A percentile compares a stretch with the other conserved stretches of the same genome.
phyloP scores from a whole-genome alignment of 2,329 filamentous ascomycete species.

The Colletotrichum paranaense region DNA sequence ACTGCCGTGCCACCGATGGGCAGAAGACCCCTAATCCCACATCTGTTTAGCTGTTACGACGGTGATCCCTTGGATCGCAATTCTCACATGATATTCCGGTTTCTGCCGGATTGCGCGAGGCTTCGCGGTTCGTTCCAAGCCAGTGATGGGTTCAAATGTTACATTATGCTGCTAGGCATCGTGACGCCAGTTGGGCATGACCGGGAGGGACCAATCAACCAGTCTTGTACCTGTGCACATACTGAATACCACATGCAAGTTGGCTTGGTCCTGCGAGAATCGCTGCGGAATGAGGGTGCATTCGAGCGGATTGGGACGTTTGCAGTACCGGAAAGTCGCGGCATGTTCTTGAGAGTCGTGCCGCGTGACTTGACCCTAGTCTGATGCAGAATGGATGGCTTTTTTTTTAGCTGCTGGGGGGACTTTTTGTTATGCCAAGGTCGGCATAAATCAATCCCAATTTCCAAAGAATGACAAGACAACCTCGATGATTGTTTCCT shows the following conservation, averaged over 20 bases:
- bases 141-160: neutral
- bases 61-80: neutral
- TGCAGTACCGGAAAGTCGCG: neutral
- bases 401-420: neutral
- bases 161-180: neutral
- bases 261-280: neutral
- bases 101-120: neutral
- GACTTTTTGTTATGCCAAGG: neutral
- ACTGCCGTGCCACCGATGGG: neutral
- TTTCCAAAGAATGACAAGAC: too few species aligned
- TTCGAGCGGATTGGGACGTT: constrained; percentile 1
- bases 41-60: neutral
- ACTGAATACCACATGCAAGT: neutral
- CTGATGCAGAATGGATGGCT: neutral
- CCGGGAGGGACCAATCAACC: too few species aligned
- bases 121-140: neutral
- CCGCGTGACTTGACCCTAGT: neutral
- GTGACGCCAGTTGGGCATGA: neutral
- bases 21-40: neutral
- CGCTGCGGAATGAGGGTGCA: neutral
- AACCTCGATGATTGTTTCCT: too few species aligned
- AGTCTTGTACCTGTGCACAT: neutral
- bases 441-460: neutral
- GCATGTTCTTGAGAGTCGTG: neutral
- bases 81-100: neutral